A percentile compares a stretch with the other conserved stretches of the same genome.
Conservation (phyloP, 352 stramenopile species). For the Phytophthora cryptogea region DNA sequence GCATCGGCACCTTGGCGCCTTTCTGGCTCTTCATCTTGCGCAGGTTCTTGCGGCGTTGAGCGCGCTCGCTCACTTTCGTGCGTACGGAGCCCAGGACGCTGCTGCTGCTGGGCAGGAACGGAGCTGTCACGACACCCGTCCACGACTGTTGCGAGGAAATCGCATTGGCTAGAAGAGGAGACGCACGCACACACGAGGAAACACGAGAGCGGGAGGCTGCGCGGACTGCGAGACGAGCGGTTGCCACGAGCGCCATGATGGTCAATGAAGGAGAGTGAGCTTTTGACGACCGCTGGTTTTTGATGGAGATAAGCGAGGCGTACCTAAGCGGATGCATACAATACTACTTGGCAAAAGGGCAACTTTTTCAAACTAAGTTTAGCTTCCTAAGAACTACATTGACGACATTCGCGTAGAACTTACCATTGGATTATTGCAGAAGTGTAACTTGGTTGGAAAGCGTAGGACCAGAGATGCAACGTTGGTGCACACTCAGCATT, state of each 20-base stretch:
- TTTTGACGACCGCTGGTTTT: constrained; percentile 13
- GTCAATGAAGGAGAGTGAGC: constrained; percentile 10
- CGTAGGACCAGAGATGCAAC: too few species aligned
- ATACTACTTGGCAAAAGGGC: neutral
- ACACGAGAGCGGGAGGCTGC: constrained; percentile 7
- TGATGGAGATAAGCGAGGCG: neutral
- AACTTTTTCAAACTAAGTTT: too few species aligned
- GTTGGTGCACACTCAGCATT: too few species aligned
- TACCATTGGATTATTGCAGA: too few species aligned
- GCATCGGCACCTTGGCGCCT: constrained; percentile 54
- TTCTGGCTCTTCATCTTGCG: constrained; percentile 76
- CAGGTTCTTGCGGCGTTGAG: constrained; percentile 73
- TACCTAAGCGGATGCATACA: neutral
- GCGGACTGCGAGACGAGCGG: constrained; percentile 11
- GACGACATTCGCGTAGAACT: too few species aligned
- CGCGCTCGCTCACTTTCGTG: constrained; percentile 75
- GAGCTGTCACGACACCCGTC: constrained; percentile 8
- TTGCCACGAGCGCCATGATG: constrained; percentile 11
- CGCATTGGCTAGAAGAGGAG: constrained; percentile 16
- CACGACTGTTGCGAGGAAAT: constrained; percentile 8
- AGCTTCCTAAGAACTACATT: too few species aligned
- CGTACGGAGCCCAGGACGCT: constrained; percentile 37
- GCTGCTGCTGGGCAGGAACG: constrained; percentile 24
- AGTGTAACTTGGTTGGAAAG: too few species aligned
- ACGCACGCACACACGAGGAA: constrained; percentile 11